A percentile compares a stretch with the other conserved stretches of the same genome.
phyloP scores from a whole-genome alignment of 495 filamentous ascomycete species.

The Tuber indicum region DNA sequence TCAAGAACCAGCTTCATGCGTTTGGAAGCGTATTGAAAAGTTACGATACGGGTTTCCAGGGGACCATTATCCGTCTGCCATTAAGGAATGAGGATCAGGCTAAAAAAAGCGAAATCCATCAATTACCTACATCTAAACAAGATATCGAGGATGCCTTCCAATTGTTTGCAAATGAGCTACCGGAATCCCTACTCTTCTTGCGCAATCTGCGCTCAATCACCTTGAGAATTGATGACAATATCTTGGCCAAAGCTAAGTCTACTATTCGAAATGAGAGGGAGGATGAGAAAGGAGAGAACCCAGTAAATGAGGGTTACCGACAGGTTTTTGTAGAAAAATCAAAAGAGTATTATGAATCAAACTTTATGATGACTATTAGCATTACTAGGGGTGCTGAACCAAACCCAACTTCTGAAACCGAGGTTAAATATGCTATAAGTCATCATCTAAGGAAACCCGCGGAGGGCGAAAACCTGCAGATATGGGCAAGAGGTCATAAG shows the following conservation, averaged over 20 bases:
- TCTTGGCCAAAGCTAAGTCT: slow-evolving; percentile 34
- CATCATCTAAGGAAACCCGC: slow-evolving; percentile 19
- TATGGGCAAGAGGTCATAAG: slow-evolving; percentile 44
- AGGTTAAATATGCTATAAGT: slow-evolving; percentile 25
- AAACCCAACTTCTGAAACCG: slow-evolving; percentile 2
- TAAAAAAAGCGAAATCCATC: slow-evolving; percentile 33
- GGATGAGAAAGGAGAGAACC: not conserved
- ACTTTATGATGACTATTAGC: slow-evolving; percentile 28
- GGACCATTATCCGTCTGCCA: slow-evolving; percentile 47
- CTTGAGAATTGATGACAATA: slow-evolving; percentile 30
- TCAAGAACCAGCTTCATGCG: slow-evolving; percentile 44
- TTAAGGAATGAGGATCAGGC: too few relatives aligned
- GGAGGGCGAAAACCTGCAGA: slow-evolving; percentile 27
- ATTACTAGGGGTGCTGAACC: slow-evolving; percentile 2
- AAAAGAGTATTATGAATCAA: slow-evolving; percentile 18
- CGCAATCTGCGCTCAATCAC: slow-evolving; percentile 42
- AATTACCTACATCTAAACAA: slow-evolving; percentile 30
- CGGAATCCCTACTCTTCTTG: slow-evolving; percentile 44
- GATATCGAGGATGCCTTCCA: slow-evolving; percentile 42
- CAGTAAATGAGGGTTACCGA: slow-evolving; percentile 22
- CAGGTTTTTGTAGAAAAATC: slow-evolving; percentile 28
- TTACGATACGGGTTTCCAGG: slow-evolving; percentile 26
- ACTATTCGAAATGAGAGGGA: slow-evolving; percentile 16
- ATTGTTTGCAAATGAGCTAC: slow-evolving; percentile 42
- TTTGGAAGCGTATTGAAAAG: slow-evolving; percentile 39